Conservation (phyloP, 352 stramenopile genomes). For the Globisporangium acanthophoron region DNA sequence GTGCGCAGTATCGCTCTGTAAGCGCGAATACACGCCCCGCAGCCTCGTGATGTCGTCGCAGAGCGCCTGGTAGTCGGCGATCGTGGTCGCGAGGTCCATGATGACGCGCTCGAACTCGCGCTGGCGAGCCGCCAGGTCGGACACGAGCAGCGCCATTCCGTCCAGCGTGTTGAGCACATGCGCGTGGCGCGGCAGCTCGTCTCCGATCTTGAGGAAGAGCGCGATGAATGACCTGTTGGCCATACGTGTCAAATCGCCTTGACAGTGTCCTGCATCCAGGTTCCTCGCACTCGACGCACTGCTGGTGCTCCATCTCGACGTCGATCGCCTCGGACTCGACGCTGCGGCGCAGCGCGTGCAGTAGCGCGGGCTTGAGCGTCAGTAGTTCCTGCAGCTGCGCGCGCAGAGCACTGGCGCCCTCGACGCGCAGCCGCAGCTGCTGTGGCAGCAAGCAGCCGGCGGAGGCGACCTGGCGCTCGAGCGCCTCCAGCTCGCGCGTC, state of each 20-base stretch:
- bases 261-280: too few relatives aligned
- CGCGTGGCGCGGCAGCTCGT: conserved; percentile 26
- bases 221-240: conserved; percentile 32
- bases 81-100: conserved; percentile 13
- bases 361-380: conserved; percentile 29
- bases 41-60: conserved; percentile 23
- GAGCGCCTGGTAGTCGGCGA: conserved; percentile 21
- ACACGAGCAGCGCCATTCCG: conserved; percentile 6
- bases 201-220: conserved; percentile 44
- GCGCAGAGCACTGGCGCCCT: conserved; percentile 15
- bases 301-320: conserved; percentile 38
- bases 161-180: conserved; percentile 23
- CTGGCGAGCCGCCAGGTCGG: conserved; percentile 8
- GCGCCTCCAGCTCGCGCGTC: conserved; percentile 28
- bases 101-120: conserved; percentile 24
- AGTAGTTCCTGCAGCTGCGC: conserved; percentile 25
- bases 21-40: conserved; percentile 23
- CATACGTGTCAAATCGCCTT: neutral
- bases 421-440: conserved; percentile 23
- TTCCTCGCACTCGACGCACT: conserved; percentile 10
- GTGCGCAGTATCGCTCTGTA: conserved; percentile 6
- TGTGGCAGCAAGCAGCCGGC: conserved; percentile 18
- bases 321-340: conserved; percentile 26
- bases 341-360: conserved; percentile 32
- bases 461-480: conserved; percentile 24